phyloP scores from a whole-genome alignment of 1,284 basidiomycete genomes.

The Wallemia mellicola region DNA sequence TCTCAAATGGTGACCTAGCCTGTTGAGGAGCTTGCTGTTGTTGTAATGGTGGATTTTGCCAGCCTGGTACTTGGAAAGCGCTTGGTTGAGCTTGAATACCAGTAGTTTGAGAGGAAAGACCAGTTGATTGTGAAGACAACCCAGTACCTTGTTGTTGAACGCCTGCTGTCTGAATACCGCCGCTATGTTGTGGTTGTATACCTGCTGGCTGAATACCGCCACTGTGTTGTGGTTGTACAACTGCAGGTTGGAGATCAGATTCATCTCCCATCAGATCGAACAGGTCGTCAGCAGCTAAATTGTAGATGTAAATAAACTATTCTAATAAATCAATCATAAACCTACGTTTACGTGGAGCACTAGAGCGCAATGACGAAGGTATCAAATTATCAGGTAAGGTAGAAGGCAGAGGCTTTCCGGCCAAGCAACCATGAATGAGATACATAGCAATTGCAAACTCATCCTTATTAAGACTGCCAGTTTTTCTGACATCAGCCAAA shows the following conservation, averaged over 20 bases:
- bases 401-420: conserved; percentile 50
- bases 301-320: too few species aligned
- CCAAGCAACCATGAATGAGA: conserved; percentile 62
- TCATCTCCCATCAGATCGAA: conserved; percentile 12
- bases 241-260: conserved; percentile 22
- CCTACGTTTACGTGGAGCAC: conserved; percentile 2
- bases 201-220: conserved; percentile 8
- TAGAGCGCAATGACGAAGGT: conserved; percentile 40
- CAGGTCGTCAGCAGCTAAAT: conserved; percentile 8
- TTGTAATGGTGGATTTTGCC: background rate
- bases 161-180: conserved; percentile 8
- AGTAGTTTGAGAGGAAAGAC: background rate
- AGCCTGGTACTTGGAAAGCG: background rate
- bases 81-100: background rate
- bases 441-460: conserved; percentile 93
- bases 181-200: conserved; percentile 4
- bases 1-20: background rate
- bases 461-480: conserved; percentile 61
- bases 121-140: background rate
- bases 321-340: too few species aligned
- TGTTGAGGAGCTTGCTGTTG: conserved; percentile 1
- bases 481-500: conserved; percentile 63
- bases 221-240: conserved; percentile 17
- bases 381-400: conserved; percentile 40
- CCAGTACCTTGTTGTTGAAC: conserved; percentile 4